Base-by-base conservation (phyloP, 106 monocot genomes). In the Cymbidium sinense region DNA sequence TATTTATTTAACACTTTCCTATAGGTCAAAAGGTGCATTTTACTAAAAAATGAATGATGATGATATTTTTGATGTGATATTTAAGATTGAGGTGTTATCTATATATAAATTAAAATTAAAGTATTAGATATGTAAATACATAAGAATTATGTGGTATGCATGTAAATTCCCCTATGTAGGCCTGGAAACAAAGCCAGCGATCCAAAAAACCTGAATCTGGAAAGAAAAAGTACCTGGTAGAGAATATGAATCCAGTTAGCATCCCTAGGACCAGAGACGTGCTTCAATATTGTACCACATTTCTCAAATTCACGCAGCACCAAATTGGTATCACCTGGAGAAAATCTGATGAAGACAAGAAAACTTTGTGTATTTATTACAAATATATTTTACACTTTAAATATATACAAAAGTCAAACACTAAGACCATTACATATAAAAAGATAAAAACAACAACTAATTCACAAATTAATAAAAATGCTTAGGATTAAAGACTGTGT, bases 241-340 rank as follows among this genome's bases (percentile, higher is more conserved):
- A 96, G 79, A 79, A 96, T 84, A 85, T 96, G 94, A 85, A 96
- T 90, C 93, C 93, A 96, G 77, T 94, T 96, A 25, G 94, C 89
- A 85, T 94, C 93, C 72, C 88, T 86, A 71, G 96, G 93, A 78
- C 93, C 93, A 62, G 86, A 79, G 34, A 94, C 70, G 62, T 94
- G 91, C 44, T 84, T 91, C 79, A 89, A 85, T 58, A 94, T 87
- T 41, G 78, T 52, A 67, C 96, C 96, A 64, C 86, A 96, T 83
- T 96, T 96, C 79, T 94, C 93, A 82, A 96, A 94, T 55, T 94
- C 96, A 70, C 87, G 85, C 21, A 96, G 76, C 19, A 96, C 91
- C 79, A 94, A 76, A 79, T 94, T 94, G 44, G 91, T 96, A 76
- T 96, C 96, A 19, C 82, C 85, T 70, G 90, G 88, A 19, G 83